These are phyloP conservation scores for Dissoconium aciculare DNA, from an alignment of 2,329 filamentous ascomycete species.

Conservation along the genomic window DNA sequence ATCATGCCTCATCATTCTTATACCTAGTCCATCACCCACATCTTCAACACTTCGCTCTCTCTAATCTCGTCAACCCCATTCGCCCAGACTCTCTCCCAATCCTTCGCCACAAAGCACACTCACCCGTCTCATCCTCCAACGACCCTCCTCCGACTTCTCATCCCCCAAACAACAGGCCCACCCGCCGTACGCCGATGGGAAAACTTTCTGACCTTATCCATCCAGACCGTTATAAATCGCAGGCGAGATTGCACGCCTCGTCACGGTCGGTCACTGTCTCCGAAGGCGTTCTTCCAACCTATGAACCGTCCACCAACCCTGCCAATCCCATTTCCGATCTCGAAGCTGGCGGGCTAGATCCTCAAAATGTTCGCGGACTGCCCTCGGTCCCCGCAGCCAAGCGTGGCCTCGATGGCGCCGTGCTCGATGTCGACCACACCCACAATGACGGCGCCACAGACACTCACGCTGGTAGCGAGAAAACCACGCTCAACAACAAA, in stretches of 20 bases:
- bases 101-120: too few relatives aligned
- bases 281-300: background rate
- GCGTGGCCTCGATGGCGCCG: slow-evolving; percentile 4
- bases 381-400: slow-evolving; percentile 12
- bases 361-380: slow-evolving; percentile 15
- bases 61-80: too few relatives aligned
- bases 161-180: too few relatives aligned
- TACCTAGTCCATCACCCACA: too few relatives aligned
- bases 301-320: background rate
- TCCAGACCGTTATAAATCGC: background rate
- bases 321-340: background rate
- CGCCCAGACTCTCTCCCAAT: too few relatives aligned
- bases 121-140: too few relatives aligned
- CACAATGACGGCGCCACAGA: slow-evolving; percentile 16
- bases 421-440: slow-evolving; percentile 9
- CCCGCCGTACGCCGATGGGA: background rate
- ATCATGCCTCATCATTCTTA: too few relatives aligned
- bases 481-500: slow-evolving; percentile 13
- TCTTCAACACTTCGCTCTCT: too few relatives aligned
- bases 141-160: too few relatives aligned
- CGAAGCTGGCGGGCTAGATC: slow-evolving; percentile 22
- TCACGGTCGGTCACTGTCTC: background rate
- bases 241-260: background rate
- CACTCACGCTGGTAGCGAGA: slow-evolving; percentile 11
- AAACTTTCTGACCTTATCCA: background rate